Percentiles rank a stretch among this genome's conserved stretches.
Conservation (phyloP, 2,329 filamentous ascomycete genomes). For the Sporothrix pallida region DNA sequence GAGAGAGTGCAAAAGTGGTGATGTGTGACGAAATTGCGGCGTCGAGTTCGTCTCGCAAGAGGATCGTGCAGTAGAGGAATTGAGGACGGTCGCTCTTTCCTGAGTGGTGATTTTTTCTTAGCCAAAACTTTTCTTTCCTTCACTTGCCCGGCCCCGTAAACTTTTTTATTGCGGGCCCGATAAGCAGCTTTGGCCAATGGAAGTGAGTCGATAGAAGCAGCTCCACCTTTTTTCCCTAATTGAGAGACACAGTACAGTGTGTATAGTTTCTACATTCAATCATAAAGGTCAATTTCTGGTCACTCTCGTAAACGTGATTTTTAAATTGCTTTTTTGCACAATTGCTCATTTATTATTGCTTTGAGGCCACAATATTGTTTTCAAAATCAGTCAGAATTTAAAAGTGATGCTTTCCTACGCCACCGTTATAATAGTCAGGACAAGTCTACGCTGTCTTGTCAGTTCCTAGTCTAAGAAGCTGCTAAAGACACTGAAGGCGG, state of each 20-base stretch:
- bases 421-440: too few relatives aligned
- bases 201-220: not conserved
- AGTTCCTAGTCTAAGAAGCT: not conserved
- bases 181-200: conserved; percentile 33
- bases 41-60: conserved; percentile 28
- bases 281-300: too few relatives aligned
- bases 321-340: too few relatives aligned
- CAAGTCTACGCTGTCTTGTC: too few relatives aligned
- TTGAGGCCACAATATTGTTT: too few relatives aligned
- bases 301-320: too few relatives aligned
- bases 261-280: not conserved
- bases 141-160: conserved; percentile 11
- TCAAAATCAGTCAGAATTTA: too few relatives aligned
- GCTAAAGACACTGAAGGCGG: conserved; percentile 25
- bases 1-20: not conserved
- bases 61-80: not conserved
- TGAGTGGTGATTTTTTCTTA: conserved; percentile 29
- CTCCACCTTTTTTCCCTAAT: not conserved
- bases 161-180: conserved; percentile 32
- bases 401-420: too few relatives aligned
- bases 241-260: not conserved
- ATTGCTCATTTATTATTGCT: too few relatives aligned
- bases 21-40: conserved; percentile 20
- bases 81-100: conserved; percentile 24
- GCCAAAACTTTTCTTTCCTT: conserved; percentile 30